Conservation (phyloP, 2,329 filamentous ascomycete species). For the Xylaria sp. region DNA sequence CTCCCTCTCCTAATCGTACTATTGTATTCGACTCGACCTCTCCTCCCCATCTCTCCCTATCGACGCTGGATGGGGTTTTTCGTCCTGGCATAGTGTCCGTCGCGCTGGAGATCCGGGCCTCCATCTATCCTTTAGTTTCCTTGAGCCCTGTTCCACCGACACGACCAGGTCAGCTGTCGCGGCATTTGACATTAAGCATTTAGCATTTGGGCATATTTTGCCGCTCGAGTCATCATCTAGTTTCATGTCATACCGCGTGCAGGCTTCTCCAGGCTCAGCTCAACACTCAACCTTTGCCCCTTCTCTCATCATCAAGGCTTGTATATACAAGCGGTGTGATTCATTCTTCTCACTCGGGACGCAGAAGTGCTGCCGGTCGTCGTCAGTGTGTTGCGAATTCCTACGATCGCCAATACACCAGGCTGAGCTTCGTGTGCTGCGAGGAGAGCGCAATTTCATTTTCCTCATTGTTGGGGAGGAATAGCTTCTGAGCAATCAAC, state of each 20-base stretch:
- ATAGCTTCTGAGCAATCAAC: constrained; percentile 29
- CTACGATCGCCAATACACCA: constrained; percentile 4
- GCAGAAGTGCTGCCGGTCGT: constrained; percentile 7
- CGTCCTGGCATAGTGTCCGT: constrained; percentile 39
- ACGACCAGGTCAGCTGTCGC: constrained; percentile 32
- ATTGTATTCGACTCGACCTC: constrained; percentile 19
- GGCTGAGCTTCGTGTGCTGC: constrained; percentile 22
- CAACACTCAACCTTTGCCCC: constrained; percentile 26
- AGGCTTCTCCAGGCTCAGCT: constrained; percentile 30
- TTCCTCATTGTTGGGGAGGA: constrained; percentile 36
- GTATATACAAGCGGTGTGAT: constrained; percentile 17
- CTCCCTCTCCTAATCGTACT: constrained; percentile 29
- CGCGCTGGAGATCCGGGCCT: constrained; percentile 43
- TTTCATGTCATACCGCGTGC: constrained; percentile 30
- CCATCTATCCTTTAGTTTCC: constrained; percentile 32
- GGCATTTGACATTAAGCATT: constrained; percentile 34
- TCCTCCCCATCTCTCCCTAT: constrained; percentile 30
- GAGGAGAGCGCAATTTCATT: constrained; percentile 33
- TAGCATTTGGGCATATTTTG: constrained; percentile 29
- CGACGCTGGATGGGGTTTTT: constrained; percentile 40
- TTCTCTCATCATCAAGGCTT: constrained; percentile 11
- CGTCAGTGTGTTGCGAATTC: not conserved
- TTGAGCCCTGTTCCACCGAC: constrained; percentile 21
- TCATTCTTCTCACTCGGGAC: constrained; percentile 7
- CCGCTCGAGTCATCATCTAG: constrained; percentile 36